Conservation (phyloP, 495 filamentous ascomycete genomes). For the Massariosphaeria phaeospora region DNA sequence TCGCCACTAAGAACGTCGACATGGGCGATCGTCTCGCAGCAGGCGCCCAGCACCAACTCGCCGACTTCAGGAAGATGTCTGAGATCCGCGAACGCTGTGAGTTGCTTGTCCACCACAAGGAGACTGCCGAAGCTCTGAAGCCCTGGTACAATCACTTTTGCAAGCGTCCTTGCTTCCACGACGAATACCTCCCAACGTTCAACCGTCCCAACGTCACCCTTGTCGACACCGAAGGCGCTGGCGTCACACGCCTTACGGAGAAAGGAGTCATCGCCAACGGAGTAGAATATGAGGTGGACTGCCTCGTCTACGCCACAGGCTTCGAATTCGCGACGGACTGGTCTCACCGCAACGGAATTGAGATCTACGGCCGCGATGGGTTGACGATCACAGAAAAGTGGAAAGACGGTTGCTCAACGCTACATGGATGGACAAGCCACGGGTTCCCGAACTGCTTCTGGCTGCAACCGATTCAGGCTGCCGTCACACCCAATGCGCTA, state of each 20-base stretch:
- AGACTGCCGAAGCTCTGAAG: constrained; percentile 18
- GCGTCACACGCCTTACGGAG: constrained; percentile 19
- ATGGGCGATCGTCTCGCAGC: neutral
- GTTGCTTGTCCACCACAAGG: constrained; percentile 21
- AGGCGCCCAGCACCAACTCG: neutral
- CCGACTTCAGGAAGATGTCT: constrained; percentile 16
- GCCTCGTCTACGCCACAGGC: constrained; percentile 24
- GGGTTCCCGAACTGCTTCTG: neutral
- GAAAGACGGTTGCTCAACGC: neutral
- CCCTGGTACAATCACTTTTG: constrained; percentile 29
- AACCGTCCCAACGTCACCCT: constrained; percentile 24
- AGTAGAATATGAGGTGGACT: constrained; percentile 23
- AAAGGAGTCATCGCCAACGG: constrained; percentile 24
- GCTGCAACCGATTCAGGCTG: constrained; percentile 4
- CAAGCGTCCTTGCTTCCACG: constrained; percentile 30
- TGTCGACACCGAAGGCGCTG: constrained; percentile 23
- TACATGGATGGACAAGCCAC: neutral
- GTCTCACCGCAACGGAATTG: constrained; percentile 12
- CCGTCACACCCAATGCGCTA: constrained; percentile 19
- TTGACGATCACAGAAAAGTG: constrained; percentile 9
- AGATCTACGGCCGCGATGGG: constrained; percentile 18
- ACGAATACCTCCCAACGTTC: constrained; percentile 26
- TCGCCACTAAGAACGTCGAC: neutral
- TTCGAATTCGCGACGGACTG: constrained; percentile 21
- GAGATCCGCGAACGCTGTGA: constrained; percentile 7